Evolutionary conservation across 2,329 filamentous ascomycete genomes (phyloP), one percentile per base, ranked within the genome.

Genomic region (Diplodia seriata): DNA sequence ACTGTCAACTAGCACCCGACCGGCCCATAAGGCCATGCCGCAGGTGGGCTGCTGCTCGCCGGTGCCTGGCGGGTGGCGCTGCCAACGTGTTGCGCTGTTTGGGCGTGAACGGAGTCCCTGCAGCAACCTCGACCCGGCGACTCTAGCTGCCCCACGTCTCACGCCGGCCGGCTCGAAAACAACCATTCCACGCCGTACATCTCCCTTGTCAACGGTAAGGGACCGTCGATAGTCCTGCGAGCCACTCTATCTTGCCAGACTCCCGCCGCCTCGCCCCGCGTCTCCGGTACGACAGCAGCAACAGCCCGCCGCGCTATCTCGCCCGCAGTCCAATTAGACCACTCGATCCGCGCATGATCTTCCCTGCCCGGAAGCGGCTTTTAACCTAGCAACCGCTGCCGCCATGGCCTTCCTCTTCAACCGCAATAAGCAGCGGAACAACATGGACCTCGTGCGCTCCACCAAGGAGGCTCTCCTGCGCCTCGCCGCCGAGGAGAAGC

Each of bases 371-470:
- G 29, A 31, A 57, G 53, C 64, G 64, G 66, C 56, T 54, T 71
- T 72, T 70, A 68, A 70, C 70, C 71, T 43, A 57, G 71, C 69
- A 74, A 73, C 70, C 70, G 70, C 72, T 69, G 68, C 59, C 36
- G 77, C 70, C 70, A 92, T 92, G 90, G 88, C 89, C 55, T 92
- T 91, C 80, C 81, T 91, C 67, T 91, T 91, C 76, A 68, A 55
- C 66, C 83, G 88, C 70, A 85, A 85, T 73, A 85, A 85, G 72
- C 84, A 87, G 73, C 87, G 89, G 78, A 84, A 84, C 72, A 84
- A 86, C 70, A 81, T 85, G 71, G 87, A 92, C 77, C 81, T 91
- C 77, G 84, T 86, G 69, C 83, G 84, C 78, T 83, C 85, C 51
- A 86, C 89, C 56, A 90, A 89, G 74, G 89, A 91, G 69, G 81